Evolutionary conservation across 106 monocot species (phyloP).

Genomic region (Acanthochlamys bracteata): DNA sequence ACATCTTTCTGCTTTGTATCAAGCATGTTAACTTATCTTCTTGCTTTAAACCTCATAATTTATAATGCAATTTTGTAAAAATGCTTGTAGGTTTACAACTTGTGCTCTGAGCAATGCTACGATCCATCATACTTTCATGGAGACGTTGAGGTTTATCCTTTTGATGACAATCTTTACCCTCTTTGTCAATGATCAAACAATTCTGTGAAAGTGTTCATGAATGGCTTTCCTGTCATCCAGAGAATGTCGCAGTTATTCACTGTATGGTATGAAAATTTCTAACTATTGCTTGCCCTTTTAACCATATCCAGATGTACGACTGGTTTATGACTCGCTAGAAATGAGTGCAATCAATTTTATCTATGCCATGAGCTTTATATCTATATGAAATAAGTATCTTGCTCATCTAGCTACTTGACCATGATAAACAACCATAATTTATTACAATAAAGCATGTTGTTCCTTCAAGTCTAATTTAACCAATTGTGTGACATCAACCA

Average conservation of each 20-base stretch:
- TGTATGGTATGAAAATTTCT: slow-evolving; percentile 42
- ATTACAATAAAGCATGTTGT: background rate
- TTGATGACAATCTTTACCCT: slow-evolving; percentile 62
- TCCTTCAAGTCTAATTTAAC: too few species aligned
- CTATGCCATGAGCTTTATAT: too few species aligned
- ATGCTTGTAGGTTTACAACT: slow-evolving; percentile 36
- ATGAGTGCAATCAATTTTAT: too few species aligned
- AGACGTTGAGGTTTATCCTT: slow-evolving; percentile 40
- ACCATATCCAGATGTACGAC: background rate
- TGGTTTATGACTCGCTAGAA: too few species aligned
- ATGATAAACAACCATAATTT: background rate
- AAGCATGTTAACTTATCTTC: background rate
- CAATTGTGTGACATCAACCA: too few species aligned
- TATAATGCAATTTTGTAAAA: too few species aligned
- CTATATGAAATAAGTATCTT: too few species aligned
- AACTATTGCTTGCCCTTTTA: background rate
- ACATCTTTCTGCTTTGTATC: background rate
- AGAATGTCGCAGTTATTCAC: slow-evolving; percentile 45
- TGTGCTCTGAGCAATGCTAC: slow-evolving; percentile 44
- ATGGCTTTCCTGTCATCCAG: slow-evolving; percentile 44
- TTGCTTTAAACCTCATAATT: too few species aligned
- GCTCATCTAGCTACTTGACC: background rate
- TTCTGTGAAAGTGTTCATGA: slow-evolving; percentile 47
- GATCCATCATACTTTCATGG: slow-evolving; percentile 53
- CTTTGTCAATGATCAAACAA: slow-evolving; percentile 33